phyloP scores from a whole-genome alignment of 2,329 filamentous ascomycete species.

The Fusarium coffeatum region DNA sequence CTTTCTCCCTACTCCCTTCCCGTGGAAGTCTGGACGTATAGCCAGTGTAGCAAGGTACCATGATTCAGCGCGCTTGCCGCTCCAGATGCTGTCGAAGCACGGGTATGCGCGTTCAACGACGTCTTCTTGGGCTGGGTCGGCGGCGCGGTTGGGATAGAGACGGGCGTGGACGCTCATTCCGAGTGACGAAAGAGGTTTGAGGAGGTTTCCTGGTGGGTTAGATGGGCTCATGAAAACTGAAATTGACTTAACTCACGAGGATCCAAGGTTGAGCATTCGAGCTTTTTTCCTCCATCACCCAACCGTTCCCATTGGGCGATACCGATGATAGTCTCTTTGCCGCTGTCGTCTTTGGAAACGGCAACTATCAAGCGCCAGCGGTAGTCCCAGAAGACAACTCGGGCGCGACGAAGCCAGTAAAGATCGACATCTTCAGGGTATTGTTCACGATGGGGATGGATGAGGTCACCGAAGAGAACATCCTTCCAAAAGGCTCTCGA shows the following conservation, averaged over 20 bases:
- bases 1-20: constrained; percentile 50
- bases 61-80: constrained; percentile 33
- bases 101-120: constrained; percentile 33
- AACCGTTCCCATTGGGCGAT: constrained; percentile 39
- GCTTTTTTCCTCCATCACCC: constrained; percentile 26
- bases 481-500: constrained; percentile 52
- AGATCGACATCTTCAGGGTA: constrained; percentile 48
- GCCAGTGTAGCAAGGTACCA: constrained; percentile 55
- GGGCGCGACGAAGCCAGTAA: constrained; percentile 47
- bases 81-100: constrained; percentile 34
- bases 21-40: constrained; percentile 55
- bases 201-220: constrained; percentile 28
- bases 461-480: constrained; percentile 49
- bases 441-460: constrained; percentile 50
- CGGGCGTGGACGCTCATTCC: constrained; percentile 27
- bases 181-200: constrained; percentile 30
- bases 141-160: constrained; percentile 23
- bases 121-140: constrained; percentile 26
- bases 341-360: constrained; percentile 30
- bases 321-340: constrained; percentile 22
- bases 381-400: constrained; percentile 48
- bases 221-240: too few relatives aligned
- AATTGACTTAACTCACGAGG: too few relatives aligned
- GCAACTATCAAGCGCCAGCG: constrained; percentile 47
- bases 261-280: constrained; percentile 27